Evolutionary conservation across 2,329 filamentous ascomycete genomes (phyloP).

Genomic region (Aureobasidium leucospermi): DNA sequence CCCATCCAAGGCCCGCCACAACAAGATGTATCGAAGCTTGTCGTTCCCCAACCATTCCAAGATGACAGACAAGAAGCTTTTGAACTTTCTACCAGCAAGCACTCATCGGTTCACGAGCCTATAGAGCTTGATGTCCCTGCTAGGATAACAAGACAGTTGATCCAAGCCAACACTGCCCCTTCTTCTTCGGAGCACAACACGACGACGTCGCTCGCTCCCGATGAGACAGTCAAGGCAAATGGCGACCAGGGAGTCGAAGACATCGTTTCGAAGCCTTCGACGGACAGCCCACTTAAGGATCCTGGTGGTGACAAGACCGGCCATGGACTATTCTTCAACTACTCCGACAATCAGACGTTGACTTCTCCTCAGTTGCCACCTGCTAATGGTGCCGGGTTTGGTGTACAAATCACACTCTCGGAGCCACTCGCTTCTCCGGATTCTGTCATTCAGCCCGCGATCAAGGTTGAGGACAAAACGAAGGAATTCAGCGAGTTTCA

Average conservation of each 20-base stretch:
- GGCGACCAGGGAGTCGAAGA: not conserved
- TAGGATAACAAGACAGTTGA: constrained; percentile 29
- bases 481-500: not conserved
- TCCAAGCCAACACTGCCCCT: constrained; percentile 27
- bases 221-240: constrained; percentile 9
- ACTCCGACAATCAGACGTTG: not conserved
- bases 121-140: constrained; percentile 28
- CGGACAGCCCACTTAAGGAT: not conserved
- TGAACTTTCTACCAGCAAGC: constrained; percentile 7
- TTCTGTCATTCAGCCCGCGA: not conserved
- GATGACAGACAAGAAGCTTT: not conserved
- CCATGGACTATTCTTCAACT: not conserved
- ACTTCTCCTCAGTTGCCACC: not conserved
- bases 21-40: not conserved
- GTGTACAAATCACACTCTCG: not conserved
- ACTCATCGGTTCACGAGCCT: constrained; percentile 16
- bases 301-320: not conserved
- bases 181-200: constrained; percentile 20
- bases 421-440: not conserved
- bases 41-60: not conserved
- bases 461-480: not conserved
- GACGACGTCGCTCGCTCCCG: not conserved
- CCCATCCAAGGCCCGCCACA: not conserved
- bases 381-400: not conserved
- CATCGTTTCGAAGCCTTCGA: not conserved